A percentile compares a stretch with the other conserved stretches of the same genome.
These are phyloP conservation scores for Corylus heterophylla DNA, from an alignment of 306 rosid species.

Conservation along the genomic window DNA sequence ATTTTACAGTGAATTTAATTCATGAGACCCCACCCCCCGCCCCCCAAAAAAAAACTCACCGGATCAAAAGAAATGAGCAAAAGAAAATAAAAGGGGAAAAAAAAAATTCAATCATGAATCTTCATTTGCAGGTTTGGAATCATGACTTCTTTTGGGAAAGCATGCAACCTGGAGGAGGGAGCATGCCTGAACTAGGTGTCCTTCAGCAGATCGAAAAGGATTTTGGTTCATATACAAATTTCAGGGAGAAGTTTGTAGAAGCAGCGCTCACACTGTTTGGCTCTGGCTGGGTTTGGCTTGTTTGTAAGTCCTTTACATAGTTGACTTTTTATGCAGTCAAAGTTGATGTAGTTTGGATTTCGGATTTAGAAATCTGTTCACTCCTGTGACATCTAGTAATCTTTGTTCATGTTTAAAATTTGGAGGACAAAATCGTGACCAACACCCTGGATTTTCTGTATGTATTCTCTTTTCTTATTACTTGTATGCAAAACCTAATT, in stretches of 20 bases:
- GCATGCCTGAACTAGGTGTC: constrained; percentile 66
- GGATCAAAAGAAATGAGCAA: background rate
- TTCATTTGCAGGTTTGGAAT: constrained; percentile 72
- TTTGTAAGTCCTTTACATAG: constrained; percentile 59
- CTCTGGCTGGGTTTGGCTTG: constrained; percentile 99
- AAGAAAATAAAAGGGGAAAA: background rate
- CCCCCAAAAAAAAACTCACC: background rate
- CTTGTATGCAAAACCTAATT: too few species aligned
- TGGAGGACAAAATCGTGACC: too few species aligned
- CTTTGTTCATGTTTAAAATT: background rate
- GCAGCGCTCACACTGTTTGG: constrained; percentile 79
- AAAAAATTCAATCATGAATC: background rate
- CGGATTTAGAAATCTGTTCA: constrained; percentile 14
- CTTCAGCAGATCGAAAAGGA: constrained; percentile 96
- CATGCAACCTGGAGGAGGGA: constrained; percentile 97
- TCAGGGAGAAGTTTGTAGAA: constrained; percentile 66
- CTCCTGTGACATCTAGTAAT: constrained; percentile 10
- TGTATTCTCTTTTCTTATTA: too few species aligned
- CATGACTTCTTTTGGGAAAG: constrained; percentile 72
- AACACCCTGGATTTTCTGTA: too few species aligned
- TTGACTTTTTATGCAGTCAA: background rate
- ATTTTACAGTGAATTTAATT: background rate
- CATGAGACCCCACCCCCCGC: background rate
- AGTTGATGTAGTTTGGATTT: constrained; percentile 4
- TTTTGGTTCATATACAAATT: constrained; percentile 79